These are phyloP conservation scores for Thermoascus crustaceus DNA, from an alignment of 2,329 filamentous ascomycete genomes.

Conservation along the genomic window DNA sequence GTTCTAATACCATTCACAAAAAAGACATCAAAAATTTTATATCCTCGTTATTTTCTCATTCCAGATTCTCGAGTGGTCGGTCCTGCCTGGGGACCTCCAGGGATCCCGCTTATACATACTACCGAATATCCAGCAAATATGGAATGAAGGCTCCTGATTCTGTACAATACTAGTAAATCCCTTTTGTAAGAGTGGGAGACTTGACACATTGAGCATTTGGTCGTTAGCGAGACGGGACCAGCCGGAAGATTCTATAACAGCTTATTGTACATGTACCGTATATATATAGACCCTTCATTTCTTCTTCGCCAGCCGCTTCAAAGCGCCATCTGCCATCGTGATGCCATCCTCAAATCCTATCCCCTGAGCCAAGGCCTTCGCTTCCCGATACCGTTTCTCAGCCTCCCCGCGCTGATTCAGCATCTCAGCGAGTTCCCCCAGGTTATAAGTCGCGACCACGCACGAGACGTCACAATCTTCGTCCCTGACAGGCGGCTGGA, in stretches of 20 bases:
- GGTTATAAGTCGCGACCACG: constrained; percentile 74
- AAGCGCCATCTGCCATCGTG: constrained; percentile 19
- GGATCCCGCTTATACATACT: too few species aligned
- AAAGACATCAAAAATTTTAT: constrained; percentile 27
- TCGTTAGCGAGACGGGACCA: too few species aligned
- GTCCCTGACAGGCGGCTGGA: constrained; percentile 58
- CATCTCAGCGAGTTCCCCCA: constrained; percentile 76
- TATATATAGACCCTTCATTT: constrained; percentile 3
- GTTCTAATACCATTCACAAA: constrained; percentile 32
- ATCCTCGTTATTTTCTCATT: constrained; percentile 2
- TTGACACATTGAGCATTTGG: too few species aligned
- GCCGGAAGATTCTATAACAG: neutral
- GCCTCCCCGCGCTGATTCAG: constrained; percentile 59
- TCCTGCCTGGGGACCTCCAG: neutral
- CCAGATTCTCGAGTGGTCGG: neutral
- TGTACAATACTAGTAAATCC: too few species aligned
- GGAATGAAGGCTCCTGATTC: too few species aligned
- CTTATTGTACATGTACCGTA: neutral
- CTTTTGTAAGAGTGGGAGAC: too few species aligned
- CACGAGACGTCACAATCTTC: constrained; percentile 79
- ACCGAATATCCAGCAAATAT: too few species aligned
- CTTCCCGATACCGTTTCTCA: constrained; percentile 59
- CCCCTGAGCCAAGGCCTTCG: constrained; percentile 49
- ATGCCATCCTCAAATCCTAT: constrained; percentile 33
- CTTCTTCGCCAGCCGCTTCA: constrained; percentile 23